Conservation (phyloP, 345 rosid genomes). For the Salix brachista region DNA sequence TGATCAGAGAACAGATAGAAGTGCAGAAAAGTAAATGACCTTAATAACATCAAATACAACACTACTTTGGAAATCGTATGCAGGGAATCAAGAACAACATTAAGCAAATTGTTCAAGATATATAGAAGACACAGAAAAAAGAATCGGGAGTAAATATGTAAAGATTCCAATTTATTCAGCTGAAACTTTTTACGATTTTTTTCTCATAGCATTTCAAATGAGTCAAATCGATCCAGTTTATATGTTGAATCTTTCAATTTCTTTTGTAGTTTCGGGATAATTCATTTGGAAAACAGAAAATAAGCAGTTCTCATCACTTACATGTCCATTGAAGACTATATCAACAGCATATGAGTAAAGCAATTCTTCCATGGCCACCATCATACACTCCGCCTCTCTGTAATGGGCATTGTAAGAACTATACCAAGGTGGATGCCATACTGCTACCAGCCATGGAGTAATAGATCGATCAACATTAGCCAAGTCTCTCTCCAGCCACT, state of each 20-base stretch:
- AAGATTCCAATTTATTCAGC: no score
- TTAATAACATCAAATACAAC: not conserved
- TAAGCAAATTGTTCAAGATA: not conserved
- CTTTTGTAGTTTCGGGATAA: not conserved
- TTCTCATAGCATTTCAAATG: not conserved
- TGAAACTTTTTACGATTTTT: not conserved
- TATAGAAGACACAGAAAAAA: no score
- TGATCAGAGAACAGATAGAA: not conserved
- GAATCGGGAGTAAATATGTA: no score
- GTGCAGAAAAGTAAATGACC: not conserved
- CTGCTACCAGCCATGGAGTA: conserved; percentile 87
- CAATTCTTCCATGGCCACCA: conserved; percentile 71
- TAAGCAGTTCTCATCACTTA: conserved; percentile 24
- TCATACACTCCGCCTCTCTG: conserved; percentile 90
- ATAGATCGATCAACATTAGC: conserved; percentile 48
- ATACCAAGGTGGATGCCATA: conserved; percentile 92
- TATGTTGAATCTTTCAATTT: not conserved
- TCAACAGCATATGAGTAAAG: conserved; percentile 61
- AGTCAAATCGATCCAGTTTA: not conserved
- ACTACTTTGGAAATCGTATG: not conserved
- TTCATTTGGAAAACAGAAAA: not conserved
- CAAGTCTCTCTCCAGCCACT: conserved; percentile 74
- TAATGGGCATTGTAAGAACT: conserved; percentile 70
- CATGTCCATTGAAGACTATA: conserved; percentile 83
- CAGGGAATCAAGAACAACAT: not conserved